Conservation (phyloP, 2,329 filamentous ascomycete species). For the Camptophora hylomeconis region DNA sequence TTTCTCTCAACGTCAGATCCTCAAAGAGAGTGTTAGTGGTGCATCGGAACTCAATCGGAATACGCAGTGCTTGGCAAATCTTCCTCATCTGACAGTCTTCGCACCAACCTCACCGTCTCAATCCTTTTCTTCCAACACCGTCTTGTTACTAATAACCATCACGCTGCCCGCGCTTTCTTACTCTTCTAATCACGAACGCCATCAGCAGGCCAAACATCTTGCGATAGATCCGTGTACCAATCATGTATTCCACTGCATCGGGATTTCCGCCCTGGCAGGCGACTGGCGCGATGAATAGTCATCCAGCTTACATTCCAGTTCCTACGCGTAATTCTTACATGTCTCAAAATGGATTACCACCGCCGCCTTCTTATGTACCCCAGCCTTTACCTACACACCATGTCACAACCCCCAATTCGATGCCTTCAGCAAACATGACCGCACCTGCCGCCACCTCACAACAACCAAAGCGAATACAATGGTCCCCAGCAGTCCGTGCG, state of each 20-base stretch:
- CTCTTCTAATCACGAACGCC: slow-evolving; percentile 2
- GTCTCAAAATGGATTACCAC: slow-evolving; percentile 19
- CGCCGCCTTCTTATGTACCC: slow-evolving; percentile 18
- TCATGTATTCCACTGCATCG: slow-evolving; percentile 16
- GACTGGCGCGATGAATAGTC: slow-evolving; percentile 19
- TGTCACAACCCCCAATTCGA: slow-evolving; percentile 19
- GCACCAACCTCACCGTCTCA: too few relatives aligned
- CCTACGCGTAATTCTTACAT: slow-evolving; percentile 49
- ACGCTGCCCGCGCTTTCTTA: slow-evolving; percentile 3
- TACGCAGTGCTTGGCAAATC: too few relatives aligned
- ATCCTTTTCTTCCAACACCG: too few relatives aligned
- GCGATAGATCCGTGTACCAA: too few relatives aligned
- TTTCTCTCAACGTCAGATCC: too few relatives aligned
- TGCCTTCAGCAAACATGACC: slow-evolving; percentile 16
- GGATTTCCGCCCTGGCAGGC: slow-evolving; percentile 14
- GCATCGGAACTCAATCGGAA: too few relatives aligned
- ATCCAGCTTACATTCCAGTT: slow-evolving; percentile 48
- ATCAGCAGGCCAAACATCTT: too few relatives aligned
- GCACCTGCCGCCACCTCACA: slow-evolving; percentile 23
- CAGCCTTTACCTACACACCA: slow-evolving; percentile 15
- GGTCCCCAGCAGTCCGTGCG: slow-evolving; percentile 66
- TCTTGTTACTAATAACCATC: too few relatives aligned
- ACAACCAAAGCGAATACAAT: slow-evolving; percentile 51
- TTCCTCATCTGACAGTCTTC: too few relatives aligned
- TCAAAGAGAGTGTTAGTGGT: too few relatives aligned